A percentile compares a stretch with the other conserved stretches of the same genome.
Conservation (phyloP, 2,329 filamentous ascomycete species). For the Lizonia empirigonia region DNA sequence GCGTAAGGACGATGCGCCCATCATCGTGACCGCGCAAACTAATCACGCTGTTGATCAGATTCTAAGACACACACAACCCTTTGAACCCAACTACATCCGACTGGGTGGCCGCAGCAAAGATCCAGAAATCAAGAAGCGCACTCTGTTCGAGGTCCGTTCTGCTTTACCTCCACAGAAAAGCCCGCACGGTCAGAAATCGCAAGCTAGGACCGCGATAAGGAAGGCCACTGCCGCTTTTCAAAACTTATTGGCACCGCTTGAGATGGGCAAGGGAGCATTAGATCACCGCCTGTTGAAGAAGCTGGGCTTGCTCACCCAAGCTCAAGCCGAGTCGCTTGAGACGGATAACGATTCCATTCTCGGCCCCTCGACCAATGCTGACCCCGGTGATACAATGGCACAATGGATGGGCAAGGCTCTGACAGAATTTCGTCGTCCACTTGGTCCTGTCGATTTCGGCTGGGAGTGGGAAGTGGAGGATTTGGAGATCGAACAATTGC, state of each 20-base stretch:
- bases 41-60: constrained; percentile 91
- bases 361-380: constrained; percentile 36
- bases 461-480: constrained; percentile 65
- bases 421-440: constrained; percentile 52
- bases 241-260: constrained; percentile 34
- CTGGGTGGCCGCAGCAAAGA: constrained; percentile 74
- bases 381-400: constrained; percentile 50
- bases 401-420: constrained; percentile 64
- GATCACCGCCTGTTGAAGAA: constrained; percentile 55
- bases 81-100: constrained; percentile 67
- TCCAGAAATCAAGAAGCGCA: constrained; percentile 66
- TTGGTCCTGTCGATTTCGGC: constrained; percentile 55
- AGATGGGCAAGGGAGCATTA: constrained; percentile 26
- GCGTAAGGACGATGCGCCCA: constrained; percentile 62
- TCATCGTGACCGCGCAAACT: constrained; percentile 83
- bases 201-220: constrained; percentile 52
- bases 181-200: constrained; percentile 48
- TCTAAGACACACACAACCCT: constrained; percentile 65
- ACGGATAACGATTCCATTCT: constrained; percentile 55
- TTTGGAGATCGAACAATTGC: constrained; percentile 64
- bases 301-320: constrained; percentile 63
- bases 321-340: constrained; percentile 67
- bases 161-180: constrained; percentile 25
- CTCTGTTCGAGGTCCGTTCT: constrained; percentile 66
- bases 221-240: constrained; percentile 33